Percentiles rank a stretch among this genome's conserved stretches.
These are phyloP conservation scores for Rubia yunnanensis DNA, from an alignment of 257 asterid genomes.

Conservation along the genomic window DNA sequence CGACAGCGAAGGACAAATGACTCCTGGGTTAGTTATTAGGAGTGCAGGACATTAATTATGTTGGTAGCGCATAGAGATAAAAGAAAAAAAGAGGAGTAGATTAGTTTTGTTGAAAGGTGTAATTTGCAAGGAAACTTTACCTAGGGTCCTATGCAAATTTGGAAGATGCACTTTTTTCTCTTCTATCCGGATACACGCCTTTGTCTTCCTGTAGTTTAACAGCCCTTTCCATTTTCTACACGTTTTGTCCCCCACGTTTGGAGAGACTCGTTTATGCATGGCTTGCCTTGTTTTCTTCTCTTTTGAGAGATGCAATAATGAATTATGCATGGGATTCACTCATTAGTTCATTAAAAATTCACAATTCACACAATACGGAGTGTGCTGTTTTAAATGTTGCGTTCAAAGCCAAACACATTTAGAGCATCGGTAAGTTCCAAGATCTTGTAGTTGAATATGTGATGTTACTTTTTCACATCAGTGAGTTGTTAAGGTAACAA, in stretches of 20 bases:
- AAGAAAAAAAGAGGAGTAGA: too few relatives aligned
- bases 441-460: too few relatives aligned
- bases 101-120: neutral
- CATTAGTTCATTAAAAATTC: neutral
- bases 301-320: neutral
- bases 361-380: too few relatives aligned
- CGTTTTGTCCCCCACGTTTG: neutral
- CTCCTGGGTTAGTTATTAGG: too few relatives aligned
- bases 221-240: neutral
- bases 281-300: neutral
- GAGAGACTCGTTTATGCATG: conserved; percentile 1
- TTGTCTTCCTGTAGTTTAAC: conserved; percentile 3
- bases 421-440: too few relatives aligned
- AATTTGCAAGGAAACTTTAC: neutral
- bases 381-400: too few relatives aligned
- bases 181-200: conserved; percentile 14
- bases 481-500: too few relatives aligned
- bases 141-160: conserved; percentile 5
- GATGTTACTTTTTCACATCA: too few relatives aligned
- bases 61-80: too few relatives aligned
- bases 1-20: too few relatives aligned
- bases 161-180: conserved; percentile 6
- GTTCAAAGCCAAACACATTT: too few relatives aligned
- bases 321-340: conserved; percentile 1
- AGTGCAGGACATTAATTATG: too few relatives aligned